Percentiles rank a stretch among this genome's conserved stretches.
These are phyloP conservation scores for Aspergillus novoparasiticus DNA, from an alignment of 2,329 filamentous ascomycete genomes.

Conservation along the genomic window DNA sequence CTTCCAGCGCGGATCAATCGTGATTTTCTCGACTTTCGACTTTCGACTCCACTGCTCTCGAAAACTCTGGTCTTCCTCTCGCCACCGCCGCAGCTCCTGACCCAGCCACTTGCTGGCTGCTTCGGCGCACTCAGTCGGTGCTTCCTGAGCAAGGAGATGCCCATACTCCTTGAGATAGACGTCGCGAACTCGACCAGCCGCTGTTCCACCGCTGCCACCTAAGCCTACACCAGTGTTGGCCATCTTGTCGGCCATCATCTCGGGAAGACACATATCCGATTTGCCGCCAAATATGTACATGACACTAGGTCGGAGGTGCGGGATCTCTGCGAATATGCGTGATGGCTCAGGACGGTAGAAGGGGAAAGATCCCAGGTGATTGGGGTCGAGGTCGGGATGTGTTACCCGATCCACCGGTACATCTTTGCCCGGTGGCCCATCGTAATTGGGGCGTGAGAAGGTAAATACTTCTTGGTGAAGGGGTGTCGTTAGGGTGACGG, in stretches of 20 bases:
- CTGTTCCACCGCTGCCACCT: slow-evolving; percentile 57
- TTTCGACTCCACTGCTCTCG: slow-evolving; percentile 56
- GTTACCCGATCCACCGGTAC: slow-evolving; percentile 44
- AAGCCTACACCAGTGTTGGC: slow-evolving; percentile 41
- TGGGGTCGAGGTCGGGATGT: slow-evolving; percentile 48
- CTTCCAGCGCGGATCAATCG: slow-evolving; percentile 58
- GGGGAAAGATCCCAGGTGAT: slow-evolving; percentile 33
- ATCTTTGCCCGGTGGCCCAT: slow-evolving; percentile 57
- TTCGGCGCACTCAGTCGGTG: slow-evolving; percentile 66
- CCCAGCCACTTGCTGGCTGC: slow-evolving; percentile 60
- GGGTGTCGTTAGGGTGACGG: slow-evolving; percentile 73
- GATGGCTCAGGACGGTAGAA: slow-evolving; percentile 50
- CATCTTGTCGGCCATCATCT: slow-evolving; percentile 45
- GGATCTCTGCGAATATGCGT: slow-evolving; percentile 43
- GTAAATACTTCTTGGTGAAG: slow-evolving; percentile 80
- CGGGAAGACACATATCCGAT: slow-evolving; percentile 44
- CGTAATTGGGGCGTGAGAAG: slow-evolving; percentile 53
- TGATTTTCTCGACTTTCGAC: slow-evolving; percentile 57
- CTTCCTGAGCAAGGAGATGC: slow-evolving; percentile 84
- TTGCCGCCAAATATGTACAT: slow-evolving; percentile 50
- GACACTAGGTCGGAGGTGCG: slow-evolving; percentile 47
- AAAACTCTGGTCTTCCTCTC: slow-evolving; percentile 59
- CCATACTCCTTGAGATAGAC: slow-evolving; percentile 67
- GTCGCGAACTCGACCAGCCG: slow-evolving; percentile 67
- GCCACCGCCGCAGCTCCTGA: slow-evolving; percentile 60